A percentile compares a stretch with the other conserved stretches of the same genome.
Evolutionary conservation across 306 rosid species (phyloP).

Genomic region (Malus asiatica): DNA sequence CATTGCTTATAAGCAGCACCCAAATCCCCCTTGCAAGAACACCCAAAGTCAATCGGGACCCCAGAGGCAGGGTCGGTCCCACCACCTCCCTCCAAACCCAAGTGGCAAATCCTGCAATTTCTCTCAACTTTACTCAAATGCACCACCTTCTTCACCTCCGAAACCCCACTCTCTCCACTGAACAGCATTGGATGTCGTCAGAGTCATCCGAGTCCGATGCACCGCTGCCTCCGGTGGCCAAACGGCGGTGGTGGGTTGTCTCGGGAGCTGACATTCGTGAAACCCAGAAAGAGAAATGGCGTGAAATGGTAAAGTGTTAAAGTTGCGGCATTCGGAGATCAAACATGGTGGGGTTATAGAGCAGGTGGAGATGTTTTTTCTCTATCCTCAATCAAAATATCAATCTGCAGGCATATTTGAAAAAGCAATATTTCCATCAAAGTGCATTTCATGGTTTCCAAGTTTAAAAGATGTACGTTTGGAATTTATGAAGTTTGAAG

Average conservation of each 20-base stretch:
- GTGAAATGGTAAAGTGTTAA: not conserved
- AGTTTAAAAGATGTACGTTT: not conserved
- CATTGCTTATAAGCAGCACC: slow-evolving; percentile 44
- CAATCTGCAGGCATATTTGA: not conserved
- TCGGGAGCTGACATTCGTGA: slow-evolving; percentile 12
- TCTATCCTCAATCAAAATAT: not conserved
- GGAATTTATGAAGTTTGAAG: rapidly evolving
- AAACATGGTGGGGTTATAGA: slow-evolving; percentile 4
- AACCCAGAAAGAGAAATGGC: slow-evolving; percentile 2
- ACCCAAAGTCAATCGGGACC: slow-evolving; percentile 30
- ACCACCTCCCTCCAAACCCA: slow-evolving; percentile 19
- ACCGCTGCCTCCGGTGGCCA: too few species aligned
- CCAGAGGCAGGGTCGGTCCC: slow-evolving; percentile 13
- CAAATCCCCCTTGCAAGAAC: slow-evolving; percentile 39
- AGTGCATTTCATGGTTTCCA: not conserved
- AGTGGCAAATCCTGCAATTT: slow-evolving; percentile 37
- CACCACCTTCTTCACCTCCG: slow-evolving; percentile 25
- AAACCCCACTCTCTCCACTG: slow-evolving; percentile 26
- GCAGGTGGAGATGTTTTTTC: slow-evolving; percentile 1
- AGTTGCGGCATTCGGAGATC: not conserved
- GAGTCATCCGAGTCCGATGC: not conserved
- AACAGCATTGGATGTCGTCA: not conserved
- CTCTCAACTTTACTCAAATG: slow-evolving; percentile 24
- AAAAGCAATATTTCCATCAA: not conserved
- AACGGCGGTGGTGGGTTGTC: not conserved